Percentiles rank a stretch among this genome's conserved stretches.
These are phyloP conservation scores for Ascochyta fabae DNA, from an alignment of 2,329 filamentous ascomycete genomes.

Conservation along the genomic window DNA sequence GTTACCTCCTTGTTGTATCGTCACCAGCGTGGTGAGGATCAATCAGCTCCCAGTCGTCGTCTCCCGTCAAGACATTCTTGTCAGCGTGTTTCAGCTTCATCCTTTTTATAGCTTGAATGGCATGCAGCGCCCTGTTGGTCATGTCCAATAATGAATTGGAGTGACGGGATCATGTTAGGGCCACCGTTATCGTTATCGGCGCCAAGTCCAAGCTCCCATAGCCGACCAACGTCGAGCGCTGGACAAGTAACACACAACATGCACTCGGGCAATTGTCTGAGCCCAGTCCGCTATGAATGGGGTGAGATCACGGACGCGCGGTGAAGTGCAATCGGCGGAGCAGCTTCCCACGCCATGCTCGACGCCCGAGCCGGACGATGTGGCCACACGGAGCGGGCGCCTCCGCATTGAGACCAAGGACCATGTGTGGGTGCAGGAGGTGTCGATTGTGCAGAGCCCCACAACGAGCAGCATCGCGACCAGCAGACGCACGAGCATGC, in stretches of 20 bases:
- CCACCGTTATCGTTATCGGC: background rate
- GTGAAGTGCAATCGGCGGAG: conserved; percentile 24
- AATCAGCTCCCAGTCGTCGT: no score
- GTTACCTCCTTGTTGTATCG: no score
- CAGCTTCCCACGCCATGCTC: conserved; percentile 40
- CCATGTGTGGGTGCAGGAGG: conserved; percentile 17
- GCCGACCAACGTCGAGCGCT: conserved; percentile 2
- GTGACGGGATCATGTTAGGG: no score
- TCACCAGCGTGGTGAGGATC: no score
- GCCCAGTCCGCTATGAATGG: conserved; percentile 40
- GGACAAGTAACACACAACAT: conserved; percentile 20
- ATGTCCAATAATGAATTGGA: no score
- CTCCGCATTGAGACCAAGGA: conserved; percentile 16
- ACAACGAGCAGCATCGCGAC: conserved; percentile 20
- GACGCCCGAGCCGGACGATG: conserved; percentile 36
- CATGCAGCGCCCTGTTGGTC: no score
- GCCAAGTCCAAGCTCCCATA: conserved; percentile 12
- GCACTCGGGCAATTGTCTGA: conserved; percentile 19
- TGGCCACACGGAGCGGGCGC: background rate
- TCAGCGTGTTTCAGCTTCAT: no score
- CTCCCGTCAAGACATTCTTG: no score
- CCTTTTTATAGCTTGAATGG: no score
- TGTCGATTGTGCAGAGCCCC: conserved; percentile 19
- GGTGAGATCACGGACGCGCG: conserved; percentile 27
- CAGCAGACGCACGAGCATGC: conserved; percentile 29